phyloP scores from a whole-genome alignment of 257 asterid species.

The Euphrasia confusa region DNA sequence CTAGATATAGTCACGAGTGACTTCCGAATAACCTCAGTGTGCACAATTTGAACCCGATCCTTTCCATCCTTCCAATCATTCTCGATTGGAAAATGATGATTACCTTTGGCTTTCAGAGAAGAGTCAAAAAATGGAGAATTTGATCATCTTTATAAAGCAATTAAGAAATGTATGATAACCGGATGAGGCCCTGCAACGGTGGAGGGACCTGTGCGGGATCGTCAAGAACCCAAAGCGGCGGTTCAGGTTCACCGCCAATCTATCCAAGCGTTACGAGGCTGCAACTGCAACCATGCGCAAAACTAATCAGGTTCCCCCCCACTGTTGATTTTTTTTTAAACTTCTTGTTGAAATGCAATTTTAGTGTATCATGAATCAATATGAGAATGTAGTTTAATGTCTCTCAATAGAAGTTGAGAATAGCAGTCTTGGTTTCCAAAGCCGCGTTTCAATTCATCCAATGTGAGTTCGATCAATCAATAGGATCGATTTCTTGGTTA shows the following conservation, averaged over 20 bases:
- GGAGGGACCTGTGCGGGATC: conserved; percentile 85
- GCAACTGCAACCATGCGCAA: conserved; percentile 92
- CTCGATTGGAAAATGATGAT: too few species aligned
- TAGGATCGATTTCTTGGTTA: too few species aligned
- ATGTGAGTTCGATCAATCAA: conserved; percentile 36
- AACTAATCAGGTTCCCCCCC: conserved; percentile 57
- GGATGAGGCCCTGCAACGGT: conserved; percentile 64
- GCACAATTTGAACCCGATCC: too few species aligned
- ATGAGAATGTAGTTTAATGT: background rate
- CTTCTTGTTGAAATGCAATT: background rate
- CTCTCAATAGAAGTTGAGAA: conserved; percentile 73
- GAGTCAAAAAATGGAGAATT: too few species aligned
- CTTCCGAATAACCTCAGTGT: conserved; percentile 55
- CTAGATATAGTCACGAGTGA: conserved; percentile 66
- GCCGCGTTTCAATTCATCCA: conserved; percentile 90
- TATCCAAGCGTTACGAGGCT: conserved; percentile 82
- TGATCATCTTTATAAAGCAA: too few species aligned
- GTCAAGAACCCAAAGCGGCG: conserved; percentile 93
- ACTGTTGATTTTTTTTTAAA: background rate
- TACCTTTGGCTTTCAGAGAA: too few species aligned
- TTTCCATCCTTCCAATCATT: too few species aligned
- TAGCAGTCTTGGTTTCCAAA: conserved; percentile 88
- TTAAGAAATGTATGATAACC: conserved; percentile 14
- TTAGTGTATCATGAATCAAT: too few species aligned
- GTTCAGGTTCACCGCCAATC: conserved; percentile 87